phyloP scores from a whole-genome alignment of 2,329 filamentous ascomycete species.

The Hypoxylon sp. region DNA sequence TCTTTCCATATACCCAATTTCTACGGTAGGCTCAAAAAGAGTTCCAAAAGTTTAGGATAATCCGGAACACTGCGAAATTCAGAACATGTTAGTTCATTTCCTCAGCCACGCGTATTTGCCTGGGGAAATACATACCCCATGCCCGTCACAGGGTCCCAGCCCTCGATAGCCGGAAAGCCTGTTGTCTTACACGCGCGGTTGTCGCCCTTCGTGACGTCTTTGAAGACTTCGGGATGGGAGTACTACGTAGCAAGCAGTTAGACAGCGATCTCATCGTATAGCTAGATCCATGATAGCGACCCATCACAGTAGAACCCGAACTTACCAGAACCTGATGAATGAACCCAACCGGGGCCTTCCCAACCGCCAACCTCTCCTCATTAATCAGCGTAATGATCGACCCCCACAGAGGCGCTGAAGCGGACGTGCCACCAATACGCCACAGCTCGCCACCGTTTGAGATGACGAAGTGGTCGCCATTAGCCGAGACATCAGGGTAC shows the following conservation, averaged over 20 bases:
- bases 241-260: constrained; percentile 52
- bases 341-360: constrained; percentile 66
- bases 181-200: constrained; percentile 57
- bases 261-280: not conserved
- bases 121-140: constrained; percentile 48
- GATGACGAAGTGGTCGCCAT: constrained; percentile 57
- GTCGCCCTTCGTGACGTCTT: constrained; percentile 58
- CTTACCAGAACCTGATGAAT: constrained; percentile 62
- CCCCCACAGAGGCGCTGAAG: constrained; percentile 64
- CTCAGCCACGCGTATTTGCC: not conserved
- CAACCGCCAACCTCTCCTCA: constrained; percentile 62
- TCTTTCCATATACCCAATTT: no score
- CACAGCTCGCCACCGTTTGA: constrained; percentile 55
- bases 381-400: constrained; percentile 65
- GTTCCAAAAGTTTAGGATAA: constrained; percentile 54
- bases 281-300: no score
- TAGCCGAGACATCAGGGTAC: constrained; percentile 65
- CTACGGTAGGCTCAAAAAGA: constrained; percentile 54
- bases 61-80: constrained; percentile 51
- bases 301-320: not conserved
- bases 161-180: constrained; percentile 60
- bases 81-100: constrained; percentile 27
- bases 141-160: constrained; percentile 60
- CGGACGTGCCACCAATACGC: constrained; percentile 65
- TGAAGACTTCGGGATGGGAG: constrained; percentile 59